Conservation (phyloP, 441 rosid genomes). For the Arabidopsis hybrid region DNA sequence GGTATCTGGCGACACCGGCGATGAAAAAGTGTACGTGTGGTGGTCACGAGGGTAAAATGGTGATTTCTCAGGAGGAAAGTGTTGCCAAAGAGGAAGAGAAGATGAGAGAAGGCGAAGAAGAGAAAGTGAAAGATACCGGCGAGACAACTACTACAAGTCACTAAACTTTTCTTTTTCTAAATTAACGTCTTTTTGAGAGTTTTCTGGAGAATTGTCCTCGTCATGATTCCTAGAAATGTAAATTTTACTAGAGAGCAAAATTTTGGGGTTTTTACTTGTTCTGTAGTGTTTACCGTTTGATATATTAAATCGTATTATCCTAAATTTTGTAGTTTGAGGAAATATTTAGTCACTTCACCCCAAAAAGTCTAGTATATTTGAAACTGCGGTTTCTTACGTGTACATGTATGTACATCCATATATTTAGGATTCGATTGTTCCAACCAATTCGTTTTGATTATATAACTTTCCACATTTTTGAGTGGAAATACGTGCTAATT, state of each 20-base stretch:
- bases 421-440: slow-evolving; percentile 11
- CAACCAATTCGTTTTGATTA: slow-evolving; percentile 1
- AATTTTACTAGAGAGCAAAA: slow-evolving; percentile 45
- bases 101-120: slow-evolving; percentile 50
- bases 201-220: slow-evolving; percentile 12
- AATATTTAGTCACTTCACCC: slow-evolving; percentile 5
- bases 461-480: neutral
- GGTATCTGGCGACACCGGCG: slow-evolving; percentile 79
- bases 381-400: slow-evolving; percentile 14
- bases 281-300: slow-evolving; percentile 5
- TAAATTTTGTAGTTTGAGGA: slow-evolving; percentile 10
- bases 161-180: neutral
- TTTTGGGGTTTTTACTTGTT: slow-evolving; percentile 28
- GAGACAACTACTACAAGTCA: slow-evolving; percentile 46
- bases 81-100: slow-evolving; percentile 33
- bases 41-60: slow-evolving; percentile 40
- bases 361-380: neutral
- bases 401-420: neutral
- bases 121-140: slow-evolving; percentile 49
- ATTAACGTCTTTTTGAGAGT: neutral
- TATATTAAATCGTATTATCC: slow-evolving; percentile 12
- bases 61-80: slow-evolving; percentile 29
- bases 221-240: slow-evolving; percentile 48
- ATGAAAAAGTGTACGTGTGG: slow-evolving; percentile 50
- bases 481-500: neutral